A percentile compares a stretch with the other conserved stretches of the same genome.
These are phyloP conservation scores for Penicillium canescens DNA, from an alignment of 495 filamentous ascomycete genomes.

Conservation along the genomic window DNA sequence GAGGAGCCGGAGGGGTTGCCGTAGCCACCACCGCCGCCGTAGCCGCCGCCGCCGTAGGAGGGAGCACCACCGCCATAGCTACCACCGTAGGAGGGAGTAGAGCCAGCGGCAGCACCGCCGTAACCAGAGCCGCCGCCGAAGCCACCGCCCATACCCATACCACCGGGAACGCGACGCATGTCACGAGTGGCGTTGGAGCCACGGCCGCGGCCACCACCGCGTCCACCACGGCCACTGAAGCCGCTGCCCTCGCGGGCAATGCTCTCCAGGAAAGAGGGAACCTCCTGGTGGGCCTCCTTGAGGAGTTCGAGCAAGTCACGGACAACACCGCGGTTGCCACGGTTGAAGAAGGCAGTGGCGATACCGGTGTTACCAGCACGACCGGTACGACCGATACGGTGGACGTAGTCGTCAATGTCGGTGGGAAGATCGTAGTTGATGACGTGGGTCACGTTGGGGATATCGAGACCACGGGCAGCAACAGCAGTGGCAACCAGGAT, in stretches of 20 bases:
- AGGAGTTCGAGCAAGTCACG: slow-evolving; percentile 92
- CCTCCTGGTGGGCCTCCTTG: slow-evolving; percentile 97
- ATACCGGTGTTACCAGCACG: slow-evolving; percentile 99
- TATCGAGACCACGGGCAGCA: slow-evolving; percentile 93
- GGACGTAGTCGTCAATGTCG: slow-evolving; percentile 98
- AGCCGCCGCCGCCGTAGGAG: slow-evolving; percentile 26
- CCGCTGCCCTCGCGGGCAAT: slow-evolving; percentile 91
- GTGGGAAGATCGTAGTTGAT: slow-evolving; percentile 99
- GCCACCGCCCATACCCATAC: slow-evolving; percentile 41
- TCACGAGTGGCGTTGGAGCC: slow-evolving; percentile 72
- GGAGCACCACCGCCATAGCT: slow-evolving; percentile 38
- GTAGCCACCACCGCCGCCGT: slow-evolving; percentile 58
- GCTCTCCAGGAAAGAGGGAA: slow-evolving; percentile 90
- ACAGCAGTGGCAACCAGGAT: slow-evolving; percentile 97
- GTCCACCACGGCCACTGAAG: slow-evolving; percentile 69
- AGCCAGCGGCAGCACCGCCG: slow-evolving; percentile 33
- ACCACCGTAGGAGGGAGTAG: slow-evolving; percentile 33
- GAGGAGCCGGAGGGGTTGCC: slow-evolving; percentile 84
- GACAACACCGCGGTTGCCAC: slow-evolving; percentile 95
- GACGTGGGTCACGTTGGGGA: slow-evolving; percentile 97
- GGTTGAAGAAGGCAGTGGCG: slow-evolving; percentile 99
- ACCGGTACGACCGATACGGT: slow-evolving; percentile 99
- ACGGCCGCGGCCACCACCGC: slow-evolving; percentile 68
- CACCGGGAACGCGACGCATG: slow-evolving; percentile 66
- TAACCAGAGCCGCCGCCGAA: slow-evolving; percentile 57